A percentile compares a stretch with the other conserved stretches of the same genome.
These are phyloP conservation scores for Croton setiger DNA, from an alignment of 441 rosid genomes.

Conservation along the genomic window DNA sequence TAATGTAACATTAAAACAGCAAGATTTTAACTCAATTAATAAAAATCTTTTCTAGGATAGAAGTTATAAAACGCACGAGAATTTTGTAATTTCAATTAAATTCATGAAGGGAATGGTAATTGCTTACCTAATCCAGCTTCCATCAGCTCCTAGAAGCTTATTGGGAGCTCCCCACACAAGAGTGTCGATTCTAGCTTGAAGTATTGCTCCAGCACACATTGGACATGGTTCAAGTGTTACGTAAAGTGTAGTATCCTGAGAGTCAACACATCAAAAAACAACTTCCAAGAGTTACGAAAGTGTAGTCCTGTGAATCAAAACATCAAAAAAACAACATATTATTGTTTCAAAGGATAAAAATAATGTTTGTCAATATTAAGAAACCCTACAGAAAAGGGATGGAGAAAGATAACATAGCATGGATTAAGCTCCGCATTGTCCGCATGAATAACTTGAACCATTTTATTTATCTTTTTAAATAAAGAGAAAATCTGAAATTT, in stretches of 20 bases:
- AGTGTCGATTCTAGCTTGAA: constrained; percentile 83
- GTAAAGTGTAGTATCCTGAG: constrained; percentile 79
- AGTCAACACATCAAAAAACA: constrained; percentile 11
- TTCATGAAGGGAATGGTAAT: constrained; percentile 3
- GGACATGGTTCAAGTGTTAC: constrained; percentile 97
- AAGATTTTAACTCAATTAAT: background rate
- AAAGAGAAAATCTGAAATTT: background rate
- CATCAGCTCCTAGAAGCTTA: constrained; percentile 98
- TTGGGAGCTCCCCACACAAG: constrained; percentile 99
- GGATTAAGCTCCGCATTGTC: background rate
- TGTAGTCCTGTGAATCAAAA: too few species aligned
- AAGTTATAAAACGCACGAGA: background rate
- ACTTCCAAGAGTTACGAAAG: background rate
- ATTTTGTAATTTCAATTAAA: background rate
- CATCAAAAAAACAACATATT: too few species aligned
- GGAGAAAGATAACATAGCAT: background rate
- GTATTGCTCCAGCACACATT: constrained; percentile 99
- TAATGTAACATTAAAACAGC: background rate
- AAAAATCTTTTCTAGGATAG: background rate
- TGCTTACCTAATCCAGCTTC: constrained; percentile 89
- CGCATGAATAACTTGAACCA: background rate
- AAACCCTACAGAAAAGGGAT: too few species aligned
- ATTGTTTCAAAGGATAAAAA: too few species aligned
- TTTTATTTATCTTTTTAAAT: background rate
- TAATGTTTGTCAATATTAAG: too few species aligned